Percentiles rank a stretch among this genome's conserved stretches.
These are phyloP conservation scores for Psilocybe sp. DNA, from an alignment of 768 basidiomycete genomes.

Conservation along the genomic window DNA sequence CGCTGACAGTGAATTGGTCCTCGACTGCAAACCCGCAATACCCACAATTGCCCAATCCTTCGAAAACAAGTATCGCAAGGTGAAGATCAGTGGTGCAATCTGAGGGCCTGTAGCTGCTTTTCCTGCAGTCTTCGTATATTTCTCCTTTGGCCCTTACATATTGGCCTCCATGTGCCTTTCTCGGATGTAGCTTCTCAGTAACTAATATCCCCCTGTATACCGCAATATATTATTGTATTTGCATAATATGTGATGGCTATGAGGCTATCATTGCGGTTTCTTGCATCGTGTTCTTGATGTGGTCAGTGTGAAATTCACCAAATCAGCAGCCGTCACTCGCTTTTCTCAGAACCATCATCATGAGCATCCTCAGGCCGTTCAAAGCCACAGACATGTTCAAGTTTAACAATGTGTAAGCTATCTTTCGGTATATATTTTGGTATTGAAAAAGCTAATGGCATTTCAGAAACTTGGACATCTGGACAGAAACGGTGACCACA, in stretches of 20 bases:
- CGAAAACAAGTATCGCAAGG: conserved; percentile 81
- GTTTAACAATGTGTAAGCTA: conserved; percentile 83
- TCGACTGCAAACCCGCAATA: conserved; percentile 71
- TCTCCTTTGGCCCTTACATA: no score
- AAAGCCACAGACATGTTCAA: conserved; percentile 86
- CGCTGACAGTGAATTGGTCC: conserved; percentile 57
- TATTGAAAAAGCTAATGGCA: background rate
- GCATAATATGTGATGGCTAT: no score
- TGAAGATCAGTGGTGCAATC: conserved; percentile 92
- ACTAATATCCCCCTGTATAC: no score
- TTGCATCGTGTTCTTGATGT: no score
- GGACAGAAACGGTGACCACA: conserved; percentile 89
- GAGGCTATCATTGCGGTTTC: no score
- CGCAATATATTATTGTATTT: no score
- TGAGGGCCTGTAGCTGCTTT: conserved; percentile 20
- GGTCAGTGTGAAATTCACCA: background rate
- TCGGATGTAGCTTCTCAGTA: no score
- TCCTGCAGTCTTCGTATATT: no score
- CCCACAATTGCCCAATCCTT: conserved; percentile 58
- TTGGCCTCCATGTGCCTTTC: no score
- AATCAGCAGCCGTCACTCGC: background rate
- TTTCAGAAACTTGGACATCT: conserved; percentile 85
- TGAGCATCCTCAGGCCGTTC: conserved; percentile 88
- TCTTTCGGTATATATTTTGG: background rate
- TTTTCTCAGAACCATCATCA: conserved; percentile 29